Percentiles rank a stretch among this genome's conserved stretches.
phyloP scores from a whole-genome alignment of 352 stramenopile species.

The Thalassiosira allenii region DNA sequence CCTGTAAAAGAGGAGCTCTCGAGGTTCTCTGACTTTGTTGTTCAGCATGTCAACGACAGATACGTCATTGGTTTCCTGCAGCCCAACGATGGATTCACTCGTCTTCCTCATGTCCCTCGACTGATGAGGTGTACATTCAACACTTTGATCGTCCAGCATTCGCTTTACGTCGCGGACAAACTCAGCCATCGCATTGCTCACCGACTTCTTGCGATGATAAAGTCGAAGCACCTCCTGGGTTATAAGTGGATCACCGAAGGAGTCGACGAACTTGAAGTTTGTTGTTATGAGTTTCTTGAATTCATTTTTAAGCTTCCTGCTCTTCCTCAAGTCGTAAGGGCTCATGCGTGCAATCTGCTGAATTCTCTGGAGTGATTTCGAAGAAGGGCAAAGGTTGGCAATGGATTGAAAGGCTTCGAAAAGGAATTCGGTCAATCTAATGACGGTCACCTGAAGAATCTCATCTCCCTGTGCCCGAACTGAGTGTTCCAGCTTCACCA shows the following conservation, averaged over 20 bases:
- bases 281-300: constrained; percentile 30
- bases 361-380: constrained; percentile 44
- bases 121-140: neutral
- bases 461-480: constrained; percentile 45
- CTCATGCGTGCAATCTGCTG: constrained; percentile 42
- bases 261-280: constrained; percentile 19
- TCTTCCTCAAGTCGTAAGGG: constrained; percentile 14
- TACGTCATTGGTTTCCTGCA: neutral
- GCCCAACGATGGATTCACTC: neutral
- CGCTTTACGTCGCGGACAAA: too few relatives aligned
- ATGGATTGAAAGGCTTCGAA: too few relatives aligned
- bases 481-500: constrained; percentile 39
- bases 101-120: neutral
- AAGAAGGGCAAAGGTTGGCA: too few relatives aligned
- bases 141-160: neutral
- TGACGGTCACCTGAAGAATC: too few relatives aligned
- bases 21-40: constrained; percentile 32
- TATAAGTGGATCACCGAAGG: neutral
- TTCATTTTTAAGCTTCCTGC: neutral
- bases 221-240: neutral
- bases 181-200: constrained; percentile 1
- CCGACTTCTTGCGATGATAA: constrained; percentile 2
- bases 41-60: constrained; percentile 22
- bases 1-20: constrained; percentile 37
- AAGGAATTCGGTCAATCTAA: too few relatives aligned